phyloP scores from a whole-genome alignment of 495 filamentous ascomycete genomes.

The Penicillium cosmopolitanum region DNA sequence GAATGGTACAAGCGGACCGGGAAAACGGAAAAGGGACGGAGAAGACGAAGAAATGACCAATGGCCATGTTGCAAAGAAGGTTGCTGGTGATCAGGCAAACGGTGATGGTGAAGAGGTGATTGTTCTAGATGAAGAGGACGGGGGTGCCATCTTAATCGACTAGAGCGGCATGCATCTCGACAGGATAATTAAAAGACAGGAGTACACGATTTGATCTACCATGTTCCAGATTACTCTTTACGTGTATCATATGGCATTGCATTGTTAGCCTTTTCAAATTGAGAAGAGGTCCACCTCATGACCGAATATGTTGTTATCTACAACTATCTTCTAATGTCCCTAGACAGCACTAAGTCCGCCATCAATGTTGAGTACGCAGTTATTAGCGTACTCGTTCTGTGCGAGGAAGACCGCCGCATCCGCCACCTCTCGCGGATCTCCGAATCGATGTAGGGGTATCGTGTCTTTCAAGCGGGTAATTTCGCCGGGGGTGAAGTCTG shows the following conservation, averaged over 20 bases:
- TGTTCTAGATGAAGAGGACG: constrained; percentile 54
- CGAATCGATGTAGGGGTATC: constrained; percentile 75
- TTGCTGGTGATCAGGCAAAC: constrained; percentile 34
- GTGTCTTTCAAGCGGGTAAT: constrained; percentile 36
- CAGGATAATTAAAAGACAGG: not conserved
- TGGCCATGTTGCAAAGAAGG: constrained; percentile 51
- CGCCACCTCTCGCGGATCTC: constrained; percentile 71
- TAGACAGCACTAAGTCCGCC: constrained; percentile 75
- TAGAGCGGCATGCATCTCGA: constrained; percentile 1
- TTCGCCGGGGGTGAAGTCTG: constrained; percentile 44
- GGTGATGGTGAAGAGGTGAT: constrained; percentile 46
- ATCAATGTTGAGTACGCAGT: constrained; percentile 84
- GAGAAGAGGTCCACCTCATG: not conserved
- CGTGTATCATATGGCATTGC: constrained; percentile 28
- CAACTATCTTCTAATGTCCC: not conserved
- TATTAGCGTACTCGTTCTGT: constrained; percentile 79
- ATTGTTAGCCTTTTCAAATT: not conserved
- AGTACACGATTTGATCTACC: constrained; percentile 8
- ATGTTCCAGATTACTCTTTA: constrained; percentile 1
- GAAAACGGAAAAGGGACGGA: constrained; percentile 50
- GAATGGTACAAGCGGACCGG: constrained; percentile 28
- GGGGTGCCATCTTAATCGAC: constrained; percentile 78
- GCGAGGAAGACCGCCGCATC: constrained; percentile 79
- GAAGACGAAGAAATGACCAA: constrained; percentile 46
- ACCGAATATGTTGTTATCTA: not conserved